Evolutionary conservation across 1,284 basidiomycete genomes (phyloP).

Genomic region (Boletus smithii): DNA sequence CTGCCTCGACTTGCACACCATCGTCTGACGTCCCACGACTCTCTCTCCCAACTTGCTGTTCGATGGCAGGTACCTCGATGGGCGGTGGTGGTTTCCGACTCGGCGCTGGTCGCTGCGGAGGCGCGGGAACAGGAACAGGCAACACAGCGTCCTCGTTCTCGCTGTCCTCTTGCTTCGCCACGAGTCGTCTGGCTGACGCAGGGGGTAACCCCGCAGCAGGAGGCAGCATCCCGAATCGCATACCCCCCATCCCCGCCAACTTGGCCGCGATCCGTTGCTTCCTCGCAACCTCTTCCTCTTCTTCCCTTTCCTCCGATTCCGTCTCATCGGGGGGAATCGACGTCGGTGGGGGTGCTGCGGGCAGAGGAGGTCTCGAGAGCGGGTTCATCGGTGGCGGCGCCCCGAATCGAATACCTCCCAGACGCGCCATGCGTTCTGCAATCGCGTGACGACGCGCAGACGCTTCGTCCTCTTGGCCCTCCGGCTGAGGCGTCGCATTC

Average conservation of each 20-base stretch:
- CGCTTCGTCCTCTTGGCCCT: constrained; percentile 43
- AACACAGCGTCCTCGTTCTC: constrained; percentile 20
- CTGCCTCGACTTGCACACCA: constrained; percentile 58
- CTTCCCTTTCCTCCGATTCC: constrained; percentile 24
- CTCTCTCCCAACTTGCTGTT: constrained; percentile 26
- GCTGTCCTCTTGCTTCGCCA: constrained; percentile 29
- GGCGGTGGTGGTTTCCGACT: constrained; percentile 38
- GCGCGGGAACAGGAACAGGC: constrained; percentile 28
- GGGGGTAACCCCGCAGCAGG: constrained; percentile 35
- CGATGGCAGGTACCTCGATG: constrained; percentile 31
- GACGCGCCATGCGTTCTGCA: constrained; percentile 75
- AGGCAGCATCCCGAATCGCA: constrained; percentile 74
- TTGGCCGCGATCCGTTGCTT: constrained; percentile 68
- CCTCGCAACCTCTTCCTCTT: constrained; percentile 61
- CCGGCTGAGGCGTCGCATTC: constrained; percentile 14
- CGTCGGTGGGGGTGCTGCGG: constrained; percentile 37
- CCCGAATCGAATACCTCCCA: constrained; percentile 72
- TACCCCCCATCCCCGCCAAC: constrained; percentile 70
- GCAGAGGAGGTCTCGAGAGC: constrained; percentile 41
- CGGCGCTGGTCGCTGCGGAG: constrained; percentile 34
- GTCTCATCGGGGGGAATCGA: constrained; percentile 33
- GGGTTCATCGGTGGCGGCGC: constrained; percentile 51
- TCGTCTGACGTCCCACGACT: constrained; percentile 50
- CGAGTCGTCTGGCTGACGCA: constrained; percentile 20
- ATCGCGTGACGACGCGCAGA: constrained; percentile 56